Evolutionary conservation across 208 protist genomes (phyloP), one percentile per base, ranked within the genome.

Genomic region (Naegleria gruberi): DNA sequence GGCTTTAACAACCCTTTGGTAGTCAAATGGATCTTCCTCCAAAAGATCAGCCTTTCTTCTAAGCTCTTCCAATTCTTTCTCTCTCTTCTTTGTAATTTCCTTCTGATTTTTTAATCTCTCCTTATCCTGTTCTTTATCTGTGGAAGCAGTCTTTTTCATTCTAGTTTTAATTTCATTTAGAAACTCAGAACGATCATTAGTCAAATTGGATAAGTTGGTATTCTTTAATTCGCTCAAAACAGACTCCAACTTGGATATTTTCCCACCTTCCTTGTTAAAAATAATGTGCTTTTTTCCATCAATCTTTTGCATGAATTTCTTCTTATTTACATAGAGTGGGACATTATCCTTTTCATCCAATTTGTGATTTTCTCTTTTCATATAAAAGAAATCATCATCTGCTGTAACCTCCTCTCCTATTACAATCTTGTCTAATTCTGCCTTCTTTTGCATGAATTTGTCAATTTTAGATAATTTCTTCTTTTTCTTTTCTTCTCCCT

Each of bases 301-400:
- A 10, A 34, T 30, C 23, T 88, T 51, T 19, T 65, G 23, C 12
- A 41, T 55, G 5, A 88, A 65, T 7, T 85, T 46, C 12, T 85
- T 85, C 23, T 85, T 85, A 26, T 41, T 46, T n/a, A 55, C 34
- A 41, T 41, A 34, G 17, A 55, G 19, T 23, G 23, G 43, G 19
- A 88, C 10, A 0, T 55, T 26, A 65, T 65, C 45, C 4, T 88
- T 42, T 65, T 65, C 84, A 34, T 88, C n/a, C 43, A 65, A 26
- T 43, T 88, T 43, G 15, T 65, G 84, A 42, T 88, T 65, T 10
- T 23, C 5, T 88, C 84, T 51, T 65, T 88, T 88, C 0, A 88
- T 7, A 46, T 40, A 6, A 41, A 88, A 88, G 10, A 88, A 88
- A 23, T 88, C 84, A 30, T 88, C 84, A 8, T 88, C 84, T 10